These are phyloP conservation scores for Penicillium herquei DNA, from an alignment of 495 filamentous ascomycete species.

Conservation along the genomic window DNA sequence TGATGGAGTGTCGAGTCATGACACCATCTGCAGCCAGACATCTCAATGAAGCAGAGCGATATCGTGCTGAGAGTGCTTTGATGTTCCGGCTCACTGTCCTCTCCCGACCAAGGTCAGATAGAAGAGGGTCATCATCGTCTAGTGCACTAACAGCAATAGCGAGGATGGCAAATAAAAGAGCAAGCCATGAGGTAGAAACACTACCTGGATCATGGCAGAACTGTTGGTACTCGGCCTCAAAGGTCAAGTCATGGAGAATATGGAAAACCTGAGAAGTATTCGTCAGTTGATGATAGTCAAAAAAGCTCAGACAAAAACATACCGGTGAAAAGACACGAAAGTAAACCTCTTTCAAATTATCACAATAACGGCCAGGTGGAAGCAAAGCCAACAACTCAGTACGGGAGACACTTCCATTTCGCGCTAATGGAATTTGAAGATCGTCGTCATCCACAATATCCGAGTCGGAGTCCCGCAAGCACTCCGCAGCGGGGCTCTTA, in stretches of 20 bases:
- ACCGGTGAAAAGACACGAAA: constrained; percentile 42
- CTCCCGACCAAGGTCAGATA: constrained; percentile 42
- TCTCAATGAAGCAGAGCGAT: constrained; percentile 43
- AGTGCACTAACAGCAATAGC: constrained; percentile 44
- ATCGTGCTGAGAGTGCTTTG: constrained; percentile 39
- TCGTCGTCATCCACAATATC: constrained; percentile 41
- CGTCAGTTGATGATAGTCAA: neutral
- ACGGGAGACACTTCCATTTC: constrained; percentile 27
- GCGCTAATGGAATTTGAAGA: constrained; percentile 33
- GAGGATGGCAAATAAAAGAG: constrained; percentile 45
- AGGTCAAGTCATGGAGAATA: constrained; percentile 49
- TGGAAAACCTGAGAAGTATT: constrained; percentile 31
- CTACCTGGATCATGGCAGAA: constrained; percentile 44
- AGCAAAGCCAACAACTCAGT: constrained; percentile 35
- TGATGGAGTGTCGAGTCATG: constrained; percentile 44
- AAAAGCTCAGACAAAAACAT: constrained; percentile 9
- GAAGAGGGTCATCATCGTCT: constrained; percentile 42
- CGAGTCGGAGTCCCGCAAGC: constrained; percentile 26
- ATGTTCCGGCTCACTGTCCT: constrained; percentile 42
- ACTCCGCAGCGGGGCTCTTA: constrained; percentile 27
- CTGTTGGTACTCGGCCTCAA: constrained; percentile 45
- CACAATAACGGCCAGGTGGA: constrained; percentile 39
- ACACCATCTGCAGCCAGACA: constrained; percentile 46
- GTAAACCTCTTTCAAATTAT: constrained; percentile 40
- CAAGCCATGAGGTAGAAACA: constrained; percentile 41